Conservation (phyloP, 768 basidiomycete genomes). For the Mrakia hoshinonis region DNA sequence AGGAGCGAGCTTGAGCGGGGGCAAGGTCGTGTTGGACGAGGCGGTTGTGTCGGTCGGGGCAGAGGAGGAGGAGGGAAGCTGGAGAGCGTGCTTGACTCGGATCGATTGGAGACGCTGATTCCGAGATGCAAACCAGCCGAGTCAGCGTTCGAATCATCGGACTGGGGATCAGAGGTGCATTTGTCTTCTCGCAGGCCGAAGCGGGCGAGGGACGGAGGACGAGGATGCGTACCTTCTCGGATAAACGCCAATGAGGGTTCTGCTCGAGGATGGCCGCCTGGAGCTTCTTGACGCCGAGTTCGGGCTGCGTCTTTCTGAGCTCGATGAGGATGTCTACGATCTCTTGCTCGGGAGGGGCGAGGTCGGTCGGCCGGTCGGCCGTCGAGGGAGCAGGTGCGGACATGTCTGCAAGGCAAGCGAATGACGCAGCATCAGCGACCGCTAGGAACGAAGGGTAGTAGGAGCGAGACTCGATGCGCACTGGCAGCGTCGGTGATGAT, state of each 20-base stretch:
- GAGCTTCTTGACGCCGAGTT: constrained; percentile 30
- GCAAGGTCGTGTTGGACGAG: constrained; percentile 14
- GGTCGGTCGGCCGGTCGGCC: neutral
- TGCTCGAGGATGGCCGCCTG: neutral
- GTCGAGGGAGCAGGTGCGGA: neutral
- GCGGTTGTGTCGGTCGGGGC: constrained; percentile 5
- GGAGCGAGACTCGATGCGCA: neutral
- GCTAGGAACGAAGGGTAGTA: no score
- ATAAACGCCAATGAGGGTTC: constrained; percentile 2
- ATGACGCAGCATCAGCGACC: neutral
- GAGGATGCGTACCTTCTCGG: constrained; percentile 7
- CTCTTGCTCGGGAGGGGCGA: constrained; percentile 1
- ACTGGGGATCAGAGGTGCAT: neutral
- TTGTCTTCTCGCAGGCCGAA: no score
- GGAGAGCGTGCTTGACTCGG: constrained; percentile 12
- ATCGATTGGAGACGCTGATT: constrained; percentile 7
- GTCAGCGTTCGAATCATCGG: neutral
- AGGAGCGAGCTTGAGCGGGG: constrained; percentile 16
- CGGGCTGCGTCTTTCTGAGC: constrained; percentile 23
- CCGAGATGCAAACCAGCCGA: neutral
- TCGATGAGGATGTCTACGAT: constrained; percentile 24
- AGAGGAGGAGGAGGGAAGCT: neutral
- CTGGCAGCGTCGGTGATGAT: neutral
- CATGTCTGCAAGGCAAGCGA: neutral
- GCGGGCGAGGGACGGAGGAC: no score